Percentiles rank a stretch among this genome's conserved stretches.
phyloP scores from a whole-genome alignment of 73 alveolate genomes.

The Paramecium tetraurelia region DNA sequence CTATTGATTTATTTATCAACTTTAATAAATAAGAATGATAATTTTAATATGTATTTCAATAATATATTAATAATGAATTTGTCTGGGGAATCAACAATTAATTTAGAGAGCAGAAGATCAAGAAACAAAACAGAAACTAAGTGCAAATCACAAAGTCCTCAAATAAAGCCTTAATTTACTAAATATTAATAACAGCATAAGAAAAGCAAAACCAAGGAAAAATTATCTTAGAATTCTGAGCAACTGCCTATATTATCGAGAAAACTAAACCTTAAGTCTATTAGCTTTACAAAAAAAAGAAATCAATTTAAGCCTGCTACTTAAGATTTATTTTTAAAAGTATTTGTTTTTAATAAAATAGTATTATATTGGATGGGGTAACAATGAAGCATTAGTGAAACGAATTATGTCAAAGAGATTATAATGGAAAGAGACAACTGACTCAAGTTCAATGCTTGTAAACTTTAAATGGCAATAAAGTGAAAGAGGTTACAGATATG shows the following conservation, averaged over 20 bases:
- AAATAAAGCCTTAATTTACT: neutral
- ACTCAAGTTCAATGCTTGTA: conserved; percentile 9
- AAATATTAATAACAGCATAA: neutral
- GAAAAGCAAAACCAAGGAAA: neutral
- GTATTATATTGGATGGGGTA: conserved; percentile 34
- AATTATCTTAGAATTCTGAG: neutral
- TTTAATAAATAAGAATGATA: neutral
- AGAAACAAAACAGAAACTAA: neutral
- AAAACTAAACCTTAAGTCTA: neutral
- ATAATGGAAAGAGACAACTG: conserved; percentile 1
- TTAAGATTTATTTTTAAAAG: neutral
- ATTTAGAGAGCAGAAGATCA: neutral
- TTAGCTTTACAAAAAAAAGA: neutral
- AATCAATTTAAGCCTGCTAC: neutral
- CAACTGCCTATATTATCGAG: neutral
- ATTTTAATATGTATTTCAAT: neutral
- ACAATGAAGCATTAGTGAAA: neutral
- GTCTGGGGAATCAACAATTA: neutral
- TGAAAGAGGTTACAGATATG: conserved; percentile 2
- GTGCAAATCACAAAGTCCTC: neutral
- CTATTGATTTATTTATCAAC: neutral
- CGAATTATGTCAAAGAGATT: neutral
- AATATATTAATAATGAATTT: neutral
- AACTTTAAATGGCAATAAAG: conserved; percentile 37
- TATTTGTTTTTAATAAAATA: neutral